phyloP scores from a whole-genome alignment of 352 stramenopile genomes.

The Phytophthora cactorum region DNA sequence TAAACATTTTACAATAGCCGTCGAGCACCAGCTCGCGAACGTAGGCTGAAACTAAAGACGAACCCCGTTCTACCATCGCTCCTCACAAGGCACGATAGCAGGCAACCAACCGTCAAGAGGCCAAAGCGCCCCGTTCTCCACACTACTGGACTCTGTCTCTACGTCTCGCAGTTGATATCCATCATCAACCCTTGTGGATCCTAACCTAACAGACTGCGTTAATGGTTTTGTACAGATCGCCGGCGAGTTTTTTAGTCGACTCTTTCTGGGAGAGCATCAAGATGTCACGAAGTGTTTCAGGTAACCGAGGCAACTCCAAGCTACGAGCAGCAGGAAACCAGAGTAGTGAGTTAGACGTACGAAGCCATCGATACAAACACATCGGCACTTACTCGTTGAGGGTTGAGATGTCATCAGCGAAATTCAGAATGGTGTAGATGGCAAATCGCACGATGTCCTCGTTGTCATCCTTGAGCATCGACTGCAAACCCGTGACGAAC shows the following conservation, averaged over 20 bases:
- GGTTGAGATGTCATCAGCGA: constrained; percentile 55
- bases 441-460: constrained; percentile 81
- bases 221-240: constrained; percentile 70
- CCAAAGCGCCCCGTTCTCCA: constrained; percentile 8
- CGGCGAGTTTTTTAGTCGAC: constrained; percentile 76
- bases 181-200: constrained; percentile 8
- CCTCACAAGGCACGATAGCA: constrained; percentile 27
- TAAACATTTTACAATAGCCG: constrained; percentile 41
- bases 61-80: constrained; percentile 23
- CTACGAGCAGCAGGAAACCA: constrained; percentile 25
- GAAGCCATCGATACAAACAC: background rate
- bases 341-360: constrained; percentile 4
- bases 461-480: constrained; percentile 73
- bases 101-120: constrained; percentile 22
- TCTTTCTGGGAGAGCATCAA: constrained; percentile 63
- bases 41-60: constrained; percentile 32
- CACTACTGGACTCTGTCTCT: constrained; percentile 22
- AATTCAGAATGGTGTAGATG: constrained; percentile 77
- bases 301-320: constrained; percentile 63
- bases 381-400: constrained; percentile 48
- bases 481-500: constrained; percentile 57
- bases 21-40: constrained; percentile 28
- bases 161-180: constrained; percentile 23
- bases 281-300: constrained; percentile 65
- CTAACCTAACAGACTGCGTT: constrained; percentile 54